Base-by-base conservation (phyloP, 2,329 filamentous ascomycete genomes). In the Colletotrichum costaricense region DNA sequence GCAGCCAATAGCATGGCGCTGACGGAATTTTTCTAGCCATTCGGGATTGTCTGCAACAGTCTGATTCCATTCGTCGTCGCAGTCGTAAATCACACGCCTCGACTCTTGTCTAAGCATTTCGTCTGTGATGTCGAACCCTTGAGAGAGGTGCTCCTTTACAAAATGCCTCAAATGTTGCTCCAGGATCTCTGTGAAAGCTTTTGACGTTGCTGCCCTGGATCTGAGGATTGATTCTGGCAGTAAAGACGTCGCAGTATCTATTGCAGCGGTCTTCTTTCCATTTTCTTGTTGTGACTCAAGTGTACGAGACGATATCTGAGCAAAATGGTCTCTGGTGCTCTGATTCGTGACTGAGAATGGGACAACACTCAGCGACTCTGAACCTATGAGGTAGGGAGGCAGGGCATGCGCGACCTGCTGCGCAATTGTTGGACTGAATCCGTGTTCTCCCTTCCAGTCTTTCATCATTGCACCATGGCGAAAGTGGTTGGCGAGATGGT, bases 401-500 rank as follows among this genome's bases (percentile, higher is more conserved):
- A 80, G 63, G 0, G 76, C 76, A 16, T 80, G 76, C 1, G 54
- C 74, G 16, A 81, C 77, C 16, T 67, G 59, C 6, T 76, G 75
- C 1, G 76, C 70, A 14, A 80, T 66, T 0, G 72, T 67, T 1
- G 78, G 72, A 16, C 78, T 76, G 4, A 81, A 80, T 0, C 78
- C 76, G 24, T 79, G 77, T 3, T 78, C 77, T 2, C 78, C 78
- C 5, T 78, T 76, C 79, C 79, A 81, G 22, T 79, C 74, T 4
- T 76, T 74, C 77, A 81, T 81, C 2, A 76, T 79, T 14, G 68
- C 65, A 0, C 80, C 80, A 5, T 77, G 73, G 0, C 74, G 74
- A 24, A 81, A 81, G n/a, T 81, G 79, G 1, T 72, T 73, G 0
- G 79, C 76, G 1, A 81, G 64, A 49, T 81, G 80, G 38, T 81